Base-by-base conservation (phyloP, 345 rosid genomes). In the Acer campestre region DNA sequence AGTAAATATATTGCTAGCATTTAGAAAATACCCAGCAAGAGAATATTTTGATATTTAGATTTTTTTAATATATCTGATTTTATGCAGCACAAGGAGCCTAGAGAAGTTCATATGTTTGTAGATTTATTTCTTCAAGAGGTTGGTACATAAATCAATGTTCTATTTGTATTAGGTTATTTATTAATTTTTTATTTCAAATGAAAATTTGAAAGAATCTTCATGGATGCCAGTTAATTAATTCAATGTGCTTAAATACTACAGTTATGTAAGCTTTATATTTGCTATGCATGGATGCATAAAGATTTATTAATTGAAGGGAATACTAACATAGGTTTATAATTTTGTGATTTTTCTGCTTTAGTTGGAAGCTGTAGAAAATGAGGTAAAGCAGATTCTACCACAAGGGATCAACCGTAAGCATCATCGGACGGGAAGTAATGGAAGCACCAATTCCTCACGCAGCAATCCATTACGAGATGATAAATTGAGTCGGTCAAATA, bases 91-190 rank as follows among this genome's bases (percentile, higher is more conserved):
- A 97, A 92, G 91, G 99, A 97, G 86, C 99, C 99, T 22, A 85
- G 98, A 80, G 99, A 97, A 87, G 98, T 97, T 46, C 99, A 97
- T 70, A 94, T 97, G 99, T 94, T 85, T 80, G 97, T 92, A 61
- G 99, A 94, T 89, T 81, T 97, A 82, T 89, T 97, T 84, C 89
- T 91, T 77, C 95, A 89, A 80, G 97, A 97, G 99, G 99, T 94
- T 74, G 76, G 86, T 73, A 51, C 68, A 25, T 80, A 10, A 42
- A 10, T 38, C 55, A 42, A 31, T n/a, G 63, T 59, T 64, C 29
- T 25, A 2, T 25, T 27, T 62, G 35, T 51, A 12, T 11, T 18
- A 8, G 49, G 46, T 70, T 27, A 22, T 61, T 59, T 7, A 20
- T 59, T 59, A 2, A 20, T 7, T 7, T 9, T 59, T 2, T 27